These are phyloP conservation scores for Filobasidium wieringae DNA, from an alignment of 768 basidiomycete genomes.

Conservation along the genomic window DNA sequence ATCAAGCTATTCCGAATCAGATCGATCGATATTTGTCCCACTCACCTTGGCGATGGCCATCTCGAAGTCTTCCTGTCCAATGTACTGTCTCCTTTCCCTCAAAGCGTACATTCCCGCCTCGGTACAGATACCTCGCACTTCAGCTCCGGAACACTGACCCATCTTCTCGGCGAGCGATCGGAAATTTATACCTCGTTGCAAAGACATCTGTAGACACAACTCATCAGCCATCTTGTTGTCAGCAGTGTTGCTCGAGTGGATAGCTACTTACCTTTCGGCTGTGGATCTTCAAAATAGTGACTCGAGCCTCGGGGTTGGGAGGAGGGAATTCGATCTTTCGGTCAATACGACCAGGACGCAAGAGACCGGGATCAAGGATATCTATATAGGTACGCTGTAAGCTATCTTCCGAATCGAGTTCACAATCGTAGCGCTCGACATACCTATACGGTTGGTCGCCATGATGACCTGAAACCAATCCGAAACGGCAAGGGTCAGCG, in stretches of 20 bases:
- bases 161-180: conserved; percentile 94
- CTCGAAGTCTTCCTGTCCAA: conserved; percentile 97
- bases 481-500: not conserved
- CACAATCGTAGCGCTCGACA: not conserved
- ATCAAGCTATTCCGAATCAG: not conserved
- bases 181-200: conserved; percentile 95
- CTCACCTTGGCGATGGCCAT: conserved; percentile 88
- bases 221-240: not conserved
- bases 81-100: conserved; percentile 86
- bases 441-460: conserved; percentile 92
- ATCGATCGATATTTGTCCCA: not conserved
- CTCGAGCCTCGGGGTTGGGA: conserved; percentile 80
- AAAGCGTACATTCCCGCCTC: conserved; percentile 99
- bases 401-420: not conserved
- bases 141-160: conserved; percentile 96
- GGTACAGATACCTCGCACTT: conserved; percentile 92
- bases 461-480: conserved; percentile 54
- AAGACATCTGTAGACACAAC: conserved; percentile 60
- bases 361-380: conserved; percentile 83
- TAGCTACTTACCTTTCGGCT: conserved; percentile 63
- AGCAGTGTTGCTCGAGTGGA: not conserved
- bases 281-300: conserved; percentile 93
- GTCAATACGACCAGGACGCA: conserved; percentile 91
- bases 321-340: conserved; percentile 98
- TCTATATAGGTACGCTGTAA: conserved; percentile 44